These are phyloP conservation scores for Pseudopyricularia javanii DNA, from an alignment of 2,329 filamentous ascomycete species.

Conservation along the genomic window DNA sequence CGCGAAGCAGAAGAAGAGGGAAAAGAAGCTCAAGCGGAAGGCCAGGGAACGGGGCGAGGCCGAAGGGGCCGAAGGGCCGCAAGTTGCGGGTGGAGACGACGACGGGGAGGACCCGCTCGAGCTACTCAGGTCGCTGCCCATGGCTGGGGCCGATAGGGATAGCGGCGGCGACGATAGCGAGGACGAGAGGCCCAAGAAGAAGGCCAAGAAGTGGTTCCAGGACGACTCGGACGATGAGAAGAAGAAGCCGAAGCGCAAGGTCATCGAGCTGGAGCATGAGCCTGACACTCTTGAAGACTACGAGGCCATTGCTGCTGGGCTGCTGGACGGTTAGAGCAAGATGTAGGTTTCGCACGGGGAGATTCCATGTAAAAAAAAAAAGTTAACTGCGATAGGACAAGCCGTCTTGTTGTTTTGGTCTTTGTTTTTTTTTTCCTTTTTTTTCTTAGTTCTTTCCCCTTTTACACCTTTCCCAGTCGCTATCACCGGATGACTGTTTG, in stretches of 20 bases:
- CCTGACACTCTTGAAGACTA: constrained; percentile 71
- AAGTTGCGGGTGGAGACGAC: constrained; percentile 13
- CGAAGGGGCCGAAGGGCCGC: not conserved
- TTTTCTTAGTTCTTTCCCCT: too few species aligned
- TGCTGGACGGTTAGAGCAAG: constrained; percentile 36
- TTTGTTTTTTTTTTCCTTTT: too few species aligned
- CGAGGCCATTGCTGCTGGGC: constrained; percentile 61
- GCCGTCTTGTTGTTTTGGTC: not conserved
- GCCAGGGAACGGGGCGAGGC: constrained; percentile 39
- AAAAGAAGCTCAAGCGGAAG: constrained; percentile 65
- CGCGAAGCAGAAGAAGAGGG: constrained; percentile 64
- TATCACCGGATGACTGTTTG: too few species aligned
- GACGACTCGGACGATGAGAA: constrained; percentile 43
- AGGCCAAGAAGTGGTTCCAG: constrained; percentile 70
- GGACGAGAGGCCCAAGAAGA: constrained; percentile 41
- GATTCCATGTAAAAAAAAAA: not conserved
- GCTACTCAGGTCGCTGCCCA: constrained; percentile 44
- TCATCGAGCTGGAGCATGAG: constrained; percentile 52
- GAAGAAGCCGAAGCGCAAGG: constrained; percentile 32
- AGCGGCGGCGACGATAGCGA: constrained; percentile 17
- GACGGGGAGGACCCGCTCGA: constrained; percentile 39
- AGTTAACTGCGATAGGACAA: not conserved
- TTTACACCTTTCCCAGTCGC: not conserved
- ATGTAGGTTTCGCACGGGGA: not conserved
- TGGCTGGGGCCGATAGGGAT: constrained; percentile 22